Base-by-base conservation (phyloP, 2,329 filamentous ascomycete species). In the Sporothrix brasiliensis region DNA sequence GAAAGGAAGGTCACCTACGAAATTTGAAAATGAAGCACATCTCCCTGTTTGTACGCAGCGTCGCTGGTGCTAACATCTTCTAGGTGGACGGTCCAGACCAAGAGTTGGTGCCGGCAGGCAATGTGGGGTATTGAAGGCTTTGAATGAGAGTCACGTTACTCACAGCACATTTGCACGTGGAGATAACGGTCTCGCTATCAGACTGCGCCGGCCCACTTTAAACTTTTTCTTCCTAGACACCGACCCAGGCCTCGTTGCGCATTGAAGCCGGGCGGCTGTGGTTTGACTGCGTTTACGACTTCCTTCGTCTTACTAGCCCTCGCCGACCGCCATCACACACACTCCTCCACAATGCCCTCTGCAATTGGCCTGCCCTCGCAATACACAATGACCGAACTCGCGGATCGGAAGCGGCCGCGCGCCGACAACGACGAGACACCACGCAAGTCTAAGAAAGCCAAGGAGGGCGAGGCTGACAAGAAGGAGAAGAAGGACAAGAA, bases 371-470 rank as follows among this genome's bases (percentile, higher is more conserved):
- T 54, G 13, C 58, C 39, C 14, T 63, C 58, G 44, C n/a, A 47
- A n/a, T 27, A 47, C 39, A 60, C 50, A 49, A 70, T 70, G 69
- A 63, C 49, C 19, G 69, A 70, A 2, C 49, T 60, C 30, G 49
- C 69, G 10, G 70, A 70, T 30, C 44, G 66, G 41, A 68, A 73
- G 47, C 68, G 70, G 56, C 70, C 52, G 53, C 65, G 49, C 7
- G 58, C 60, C 14, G 70, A 68, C 49, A 47, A 70, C 49, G 60
- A 72, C 39, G 63, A 69, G 54, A 52, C 70, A n/a, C 47, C 39
- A 52, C 50, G 72, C 44, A 71, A 72, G 44, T 41, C 66, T 14
- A 74, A 73, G 47, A 73, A 73, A 61, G 54, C 69, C 13, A 74
- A 73, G 54, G 58, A 61, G 30, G 61, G n/a, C 4, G 68, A 68